Percentiles rank a stretch among this genome's conserved stretches.
phyloP scores from a whole-genome alignment of 352 stramenopile species.

The Thraustotheca clavata region DNA sequence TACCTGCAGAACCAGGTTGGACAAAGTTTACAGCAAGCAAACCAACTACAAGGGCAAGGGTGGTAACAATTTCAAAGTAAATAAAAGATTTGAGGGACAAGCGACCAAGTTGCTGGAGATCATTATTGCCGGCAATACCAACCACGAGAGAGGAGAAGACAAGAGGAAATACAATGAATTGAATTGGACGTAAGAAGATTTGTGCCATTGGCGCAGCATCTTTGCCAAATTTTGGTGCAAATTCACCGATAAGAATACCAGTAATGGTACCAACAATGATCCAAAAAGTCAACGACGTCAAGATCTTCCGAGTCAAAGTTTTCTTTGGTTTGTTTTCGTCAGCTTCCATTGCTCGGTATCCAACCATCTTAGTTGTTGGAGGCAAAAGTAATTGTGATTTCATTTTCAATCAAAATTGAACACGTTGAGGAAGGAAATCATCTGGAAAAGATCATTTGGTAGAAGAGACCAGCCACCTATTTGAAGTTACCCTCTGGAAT shows the following conservation, averaged over 20 bases:
- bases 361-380: not conserved
- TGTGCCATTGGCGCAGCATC: constrained; percentile 45
- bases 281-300: constrained; percentile 55
- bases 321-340: constrained; percentile 9
- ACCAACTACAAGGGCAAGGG: constrained; percentile 36
- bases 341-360: not conserved
- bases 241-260: constrained; percentile 41
- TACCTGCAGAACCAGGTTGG: constrained; percentile 39
- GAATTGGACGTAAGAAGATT: constrained; percentile 41
- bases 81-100: constrained; percentile 48
- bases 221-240: constrained; percentile 37
- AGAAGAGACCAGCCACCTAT: too few species aligned
- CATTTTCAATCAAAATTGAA: too few species aligned
- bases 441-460: too few species aligned
- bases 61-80: constrained; percentile 53
- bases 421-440: too few species aligned
- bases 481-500: too few species aligned
- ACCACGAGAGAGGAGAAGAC: constrained; percentile 53
- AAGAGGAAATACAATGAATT: constrained; percentile 57
- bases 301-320: constrained; percentile 27
- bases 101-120: constrained; percentile 50
- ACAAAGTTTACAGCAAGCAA: constrained; percentile 45
- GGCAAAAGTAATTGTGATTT: too few species aligned
- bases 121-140: constrained; percentile 44
- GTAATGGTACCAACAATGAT: constrained; percentile 35